Conservation (phyloP, 1,284 basidiomycete genomes). For the Cutaneotrichosporon cyanovorans region DNA sequence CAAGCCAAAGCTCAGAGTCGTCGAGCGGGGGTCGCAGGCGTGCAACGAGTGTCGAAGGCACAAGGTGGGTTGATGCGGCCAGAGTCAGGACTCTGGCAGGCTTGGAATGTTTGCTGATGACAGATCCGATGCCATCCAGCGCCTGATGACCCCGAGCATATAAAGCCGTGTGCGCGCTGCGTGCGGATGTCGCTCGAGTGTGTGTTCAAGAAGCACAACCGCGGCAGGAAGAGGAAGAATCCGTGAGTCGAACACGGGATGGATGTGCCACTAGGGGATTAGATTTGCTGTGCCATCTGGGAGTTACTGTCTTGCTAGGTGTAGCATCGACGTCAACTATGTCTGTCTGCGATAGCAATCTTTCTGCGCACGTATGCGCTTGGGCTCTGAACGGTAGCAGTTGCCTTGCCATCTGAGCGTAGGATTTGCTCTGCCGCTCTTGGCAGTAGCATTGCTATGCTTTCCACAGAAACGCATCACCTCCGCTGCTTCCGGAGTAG, state of each 20-base stretch:
- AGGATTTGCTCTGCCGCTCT: no score
- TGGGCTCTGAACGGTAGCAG: no score
- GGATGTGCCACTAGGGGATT: no score
- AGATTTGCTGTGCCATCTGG: no score
- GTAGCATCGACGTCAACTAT: no score
- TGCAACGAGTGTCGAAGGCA: constrained; percentile 32
- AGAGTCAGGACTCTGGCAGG: background rate
- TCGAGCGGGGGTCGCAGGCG: constrained; percentile 27
- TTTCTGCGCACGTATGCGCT: no score
- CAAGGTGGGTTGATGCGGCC: constrained; percentile 18
- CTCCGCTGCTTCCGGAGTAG: no score
- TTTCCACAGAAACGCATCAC: no score
- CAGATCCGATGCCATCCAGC: constrained; percentile 34
- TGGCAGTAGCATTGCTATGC: no score
- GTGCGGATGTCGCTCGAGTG: constrained; percentile 26
- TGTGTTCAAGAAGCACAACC: constrained; percentile 31
- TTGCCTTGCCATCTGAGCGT: no score
- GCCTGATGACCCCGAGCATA: constrained; percentile 27
- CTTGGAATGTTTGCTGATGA: background rate
- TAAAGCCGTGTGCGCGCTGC: constrained; percentile 25
- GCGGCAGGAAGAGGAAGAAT: constrained; percentile 28
- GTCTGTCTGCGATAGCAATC: no score
- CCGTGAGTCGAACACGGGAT: constrained; percentile 21
- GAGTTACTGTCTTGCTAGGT: no score
- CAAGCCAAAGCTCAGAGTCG: constrained; percentile 24